Conservation (phyloP, 176 grass and related monocot species). For the Microstegium vimineum region DNA sequence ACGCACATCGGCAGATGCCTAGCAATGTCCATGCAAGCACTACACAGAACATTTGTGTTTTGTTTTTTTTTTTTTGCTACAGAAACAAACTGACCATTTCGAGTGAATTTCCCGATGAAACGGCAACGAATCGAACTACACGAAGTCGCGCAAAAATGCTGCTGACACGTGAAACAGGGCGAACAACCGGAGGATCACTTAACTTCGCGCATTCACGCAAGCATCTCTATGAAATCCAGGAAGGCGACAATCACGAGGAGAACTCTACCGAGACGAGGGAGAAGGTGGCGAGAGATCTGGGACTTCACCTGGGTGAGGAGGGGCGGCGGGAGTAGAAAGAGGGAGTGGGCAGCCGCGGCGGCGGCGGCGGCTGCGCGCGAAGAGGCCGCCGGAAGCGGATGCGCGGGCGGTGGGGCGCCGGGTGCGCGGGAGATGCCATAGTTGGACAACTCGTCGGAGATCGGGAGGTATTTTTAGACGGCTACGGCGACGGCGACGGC, state of each 20-base stretch:
- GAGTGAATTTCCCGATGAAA: background rate
- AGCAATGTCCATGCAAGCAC: background rate
- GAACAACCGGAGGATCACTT: background rate
- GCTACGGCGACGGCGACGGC: slow-evolving; percentile 8
- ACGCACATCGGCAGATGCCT: background rate
- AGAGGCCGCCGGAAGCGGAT: slow-evolving; percentile 20
- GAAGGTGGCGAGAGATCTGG: slow-evolving; percentile 13
- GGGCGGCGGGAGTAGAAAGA: background rate
- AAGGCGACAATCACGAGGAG: slow-evolving; percentile 26
- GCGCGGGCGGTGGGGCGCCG: background rate
- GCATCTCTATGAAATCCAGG: background rate
- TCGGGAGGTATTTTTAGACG: slow-evolving; percentile 20
- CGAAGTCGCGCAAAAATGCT: background rate
- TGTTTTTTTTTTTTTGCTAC: background rate
- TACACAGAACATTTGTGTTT: background rate
- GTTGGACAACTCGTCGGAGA: slow-evolving; percentile 5
- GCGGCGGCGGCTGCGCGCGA: slow-evolving; percentile 1
- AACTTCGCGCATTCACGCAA: background rate
- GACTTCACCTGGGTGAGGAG: slow-evolving; percentile 15
- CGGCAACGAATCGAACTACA: background rate
- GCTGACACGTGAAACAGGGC: background rate
- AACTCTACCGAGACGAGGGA: background rate
- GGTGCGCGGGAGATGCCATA: slow-evolving; percentile 6
- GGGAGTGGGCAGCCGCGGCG: background rate
- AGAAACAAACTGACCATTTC: background rate